A percentile compares a stretch with the other conserved stretches of the same genome.
phyloP scores from a whole-genome alignment of 257 asterid species.

The Fraxinus anomala region DNA sequence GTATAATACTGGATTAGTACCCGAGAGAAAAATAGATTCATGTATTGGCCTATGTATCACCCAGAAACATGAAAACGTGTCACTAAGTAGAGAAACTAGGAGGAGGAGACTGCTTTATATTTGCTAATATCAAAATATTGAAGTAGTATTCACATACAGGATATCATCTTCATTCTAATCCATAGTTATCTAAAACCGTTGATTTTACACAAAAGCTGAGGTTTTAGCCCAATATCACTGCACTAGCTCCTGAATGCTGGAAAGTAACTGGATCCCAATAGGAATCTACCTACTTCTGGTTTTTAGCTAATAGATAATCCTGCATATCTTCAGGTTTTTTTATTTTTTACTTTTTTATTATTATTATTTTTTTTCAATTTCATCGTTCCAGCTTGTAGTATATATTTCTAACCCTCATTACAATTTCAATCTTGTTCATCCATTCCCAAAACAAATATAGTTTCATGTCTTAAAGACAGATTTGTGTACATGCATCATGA shows the following conservation, averaged over 20 bases:
- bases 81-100: neutral
- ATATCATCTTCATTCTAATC: neutral
- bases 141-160: neutral
- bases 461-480: neutral
- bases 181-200: neutral
- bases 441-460: neutral
- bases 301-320: too few relatives aligned
- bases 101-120: neutral
- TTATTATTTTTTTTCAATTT: too few relatives aligned
- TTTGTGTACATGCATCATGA: neutral
- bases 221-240: neutral
- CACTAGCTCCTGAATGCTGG: too few relatives aligned
- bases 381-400: too few relatives aligned
- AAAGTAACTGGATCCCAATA: too few relatives aligned
- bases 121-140: neutral
- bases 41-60: neutral
- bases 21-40: neutral
- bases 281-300: too few relatives aligned
- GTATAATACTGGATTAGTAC: neutral
- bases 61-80: neutral
- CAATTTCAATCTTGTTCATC: neutral
- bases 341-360: too few relatives aligned
- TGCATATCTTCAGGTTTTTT: too few relatives aligned
- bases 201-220: neutral
- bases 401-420: too few relatives aligned